Evolutionary conservation across 2,329 filamentous ascomycete genomes (phyloP), one percentile per base, ranked within the genome.

Genomic region (Tolypocladium ovalisporum): DNA sequence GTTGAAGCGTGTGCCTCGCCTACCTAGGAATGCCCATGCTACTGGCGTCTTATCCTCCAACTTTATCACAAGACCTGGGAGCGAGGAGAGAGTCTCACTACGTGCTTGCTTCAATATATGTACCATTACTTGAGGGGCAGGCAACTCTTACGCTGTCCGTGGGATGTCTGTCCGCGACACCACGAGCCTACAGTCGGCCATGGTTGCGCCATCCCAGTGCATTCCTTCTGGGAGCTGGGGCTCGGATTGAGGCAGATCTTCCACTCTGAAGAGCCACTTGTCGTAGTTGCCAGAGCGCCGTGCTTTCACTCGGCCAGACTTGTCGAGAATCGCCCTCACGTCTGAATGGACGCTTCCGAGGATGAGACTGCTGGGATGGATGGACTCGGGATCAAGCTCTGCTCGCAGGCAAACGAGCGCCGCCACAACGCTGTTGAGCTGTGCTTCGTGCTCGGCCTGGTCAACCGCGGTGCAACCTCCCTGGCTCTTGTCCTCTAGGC

Each of bases 1-100:
- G 22, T 32, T 51, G 13, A 37, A 35, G 19, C n/a, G n/a, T 34
- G 4, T 34, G 32, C 32, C 22, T 10, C 3, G 53, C 62, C 35
- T 57, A 75, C 77, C 76, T 5, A 83, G 66, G 54, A 89, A 87
- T 0, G 79, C 80, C 87, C 87, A 90, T 0, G 85, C 82, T 6
- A 89, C 71, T 0, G 79, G 76, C 1, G 71, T 77, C 1, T 74
- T 76, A 22, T 79, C 74, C 1, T 68, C 64, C 0, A 74, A 65
- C 55, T 77, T 76, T 24, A 84, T 69, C 1, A 75, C 72, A 40
- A 75, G 67, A 60, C 74, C 81, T 2, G 79, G 79, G 47, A 80
- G 71, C 27, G 67, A 65, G 58, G 71, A 63, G 32, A 80, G 66
- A 15, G 71, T 79, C 12, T 74, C 68, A 60, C 44, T 44, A 15